These are phyloP conservation scores for Cochlearia excelsa DNA, from an alignment of 345 rosid species.

Conservation along the genomic window DNA sequence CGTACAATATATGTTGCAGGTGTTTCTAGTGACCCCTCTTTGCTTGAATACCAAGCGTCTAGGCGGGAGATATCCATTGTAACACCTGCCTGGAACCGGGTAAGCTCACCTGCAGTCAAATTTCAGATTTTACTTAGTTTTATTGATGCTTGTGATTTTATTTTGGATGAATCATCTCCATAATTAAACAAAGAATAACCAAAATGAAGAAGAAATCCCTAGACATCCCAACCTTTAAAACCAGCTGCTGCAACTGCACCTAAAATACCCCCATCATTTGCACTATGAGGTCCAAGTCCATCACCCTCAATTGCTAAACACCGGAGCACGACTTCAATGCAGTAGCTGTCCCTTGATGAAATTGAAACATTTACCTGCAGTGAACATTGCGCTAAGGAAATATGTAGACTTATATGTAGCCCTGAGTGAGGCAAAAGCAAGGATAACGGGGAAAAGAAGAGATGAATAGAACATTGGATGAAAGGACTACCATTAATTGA, in stretches of 20 bases:
- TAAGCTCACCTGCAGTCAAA: constrained; percentile 79
- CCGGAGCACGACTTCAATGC: constrained; percentile 80
- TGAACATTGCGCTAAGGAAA: neutral
- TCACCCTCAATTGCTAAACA: constrained; percentile 90
- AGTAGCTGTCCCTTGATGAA: constrained; percentile 68
- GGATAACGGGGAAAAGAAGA: neutral
- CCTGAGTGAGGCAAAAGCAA: constrained; percentile 6
- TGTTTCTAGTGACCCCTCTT: constrained; percentile 64
- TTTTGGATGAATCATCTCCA: constrained; percentile 13
- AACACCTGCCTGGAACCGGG: constrained; percentile 80
- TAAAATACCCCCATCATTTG: constrained; percentile 76
- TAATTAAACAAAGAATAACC: constrained; percentile 9
- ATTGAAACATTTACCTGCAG: constrained; percentile 74
- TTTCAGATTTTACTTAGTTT: neutral
- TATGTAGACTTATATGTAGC: neutral
- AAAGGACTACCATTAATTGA: constrained; percentile 66
- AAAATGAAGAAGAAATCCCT: constrained; percentile 23
- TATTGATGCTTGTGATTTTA: constrained; percentile 12
- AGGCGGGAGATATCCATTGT: constrained; percentile 90
- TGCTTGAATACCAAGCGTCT: constrained; percentile 86
- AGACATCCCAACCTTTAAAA: constrained; percentile 65
- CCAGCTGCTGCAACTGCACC: constrained; percentile 85
- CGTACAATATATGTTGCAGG: constrained; percentile 76
- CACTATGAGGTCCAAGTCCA: constrained; percentile 64
- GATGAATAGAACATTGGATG: constrained; percentile 2